These are phyloP conservation scores for Salicornia ramosissima DNA, from an alignment of 148 eudicot species.

Conservation along the genomic window DNA sequence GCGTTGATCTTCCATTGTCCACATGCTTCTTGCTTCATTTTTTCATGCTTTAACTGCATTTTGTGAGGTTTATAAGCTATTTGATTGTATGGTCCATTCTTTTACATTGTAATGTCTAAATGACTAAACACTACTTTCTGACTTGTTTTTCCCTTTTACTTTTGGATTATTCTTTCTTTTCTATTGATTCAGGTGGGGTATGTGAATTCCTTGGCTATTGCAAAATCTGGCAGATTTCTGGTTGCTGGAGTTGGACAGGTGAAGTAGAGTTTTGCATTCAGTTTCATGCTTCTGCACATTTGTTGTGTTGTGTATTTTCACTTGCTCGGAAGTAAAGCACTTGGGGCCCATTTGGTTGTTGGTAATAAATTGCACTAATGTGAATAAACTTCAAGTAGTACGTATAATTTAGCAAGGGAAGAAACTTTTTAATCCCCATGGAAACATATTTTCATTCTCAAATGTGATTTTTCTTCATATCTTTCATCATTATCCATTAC, in stretches of 20 bases:
- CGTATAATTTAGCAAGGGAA: too few relatives aligned
- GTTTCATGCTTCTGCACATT: conserved; percentile 1
- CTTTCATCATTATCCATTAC: too few relatives aligned
- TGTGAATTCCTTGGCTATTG: conserved; percentile 83
- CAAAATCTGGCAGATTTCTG: conserved; percentile 87
- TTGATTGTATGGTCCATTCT: neutral
- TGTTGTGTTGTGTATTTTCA: neutral
- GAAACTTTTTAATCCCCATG: too few relatives aligned
- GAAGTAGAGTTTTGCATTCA: conserved; percentile 2
- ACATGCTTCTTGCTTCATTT: neutral
- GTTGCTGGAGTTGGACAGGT: conserved; percentile 98
- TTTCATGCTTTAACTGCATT: neutral
- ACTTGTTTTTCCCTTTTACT: too few relatives aligned
- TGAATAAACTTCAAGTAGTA: too few relatives aligned
- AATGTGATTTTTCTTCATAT: too few relatives aligned
- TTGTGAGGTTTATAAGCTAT: neutral
- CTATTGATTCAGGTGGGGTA: conserved; percentile 58
- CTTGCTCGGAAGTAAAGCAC: too few relatives aligned
- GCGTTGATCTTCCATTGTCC: neutral
- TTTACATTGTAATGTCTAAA: too few relatives aligned
- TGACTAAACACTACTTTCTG: too few relatives aligned
- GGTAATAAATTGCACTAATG: too few relatives aligned
- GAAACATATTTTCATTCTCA: too few relatives aligned
- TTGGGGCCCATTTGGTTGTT: too few relatives aligned
- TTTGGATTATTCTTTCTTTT: neutral